Conservation (phyloP, 1,139 yeast species). For the Geotrichum histeridarum region DNA sequence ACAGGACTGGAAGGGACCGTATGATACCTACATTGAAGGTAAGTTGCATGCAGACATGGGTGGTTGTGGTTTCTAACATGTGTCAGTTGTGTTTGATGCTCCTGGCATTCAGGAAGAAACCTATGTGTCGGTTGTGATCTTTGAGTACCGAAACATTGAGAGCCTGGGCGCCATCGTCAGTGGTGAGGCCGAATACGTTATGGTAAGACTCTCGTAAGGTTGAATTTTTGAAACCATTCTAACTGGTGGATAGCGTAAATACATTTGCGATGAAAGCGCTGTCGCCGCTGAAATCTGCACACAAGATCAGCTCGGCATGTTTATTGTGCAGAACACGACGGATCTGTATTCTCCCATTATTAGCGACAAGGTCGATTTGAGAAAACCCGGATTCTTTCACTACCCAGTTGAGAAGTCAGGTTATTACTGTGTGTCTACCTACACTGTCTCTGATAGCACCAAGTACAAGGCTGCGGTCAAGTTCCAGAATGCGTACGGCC, state of each 20-base stretch:
- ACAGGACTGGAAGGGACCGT: constrained; percentile 82
- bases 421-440: constrained; percentile 83
- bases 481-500: constrained; percentile 89
- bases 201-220: not conserved
- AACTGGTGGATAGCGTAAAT: constrained; percentile 38
- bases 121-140: constrained; percentile 62
- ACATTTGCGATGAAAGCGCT: constrained; percentile 74
- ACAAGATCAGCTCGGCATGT: constrained; percentile 52
- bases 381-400: constrained; percentile 56
- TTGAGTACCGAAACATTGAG: constrained; percentile 75
- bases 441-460: constrained; percentile 39
- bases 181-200: constrained; percentile 25
- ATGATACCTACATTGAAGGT: constrained; percentile 34
- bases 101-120: constrained; percentile 32
- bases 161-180: constrained; percentile 54
- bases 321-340: constrained; percentile 47
- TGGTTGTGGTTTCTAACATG: not conserved
- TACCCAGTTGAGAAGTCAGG: constrained; percentile 74
- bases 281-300: constrained; percentile 55
- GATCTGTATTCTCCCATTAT: constrained; percentile 51
- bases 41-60: not conserved
- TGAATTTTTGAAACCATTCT: constrained; percentile 20
- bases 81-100: constrained; percentile 22
- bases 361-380: constrained; percentile 50
- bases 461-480: constrained; percentile 61